Conservation (phyloP, 768 basidiomycete species). For the Podaxis sp. region DNA sequence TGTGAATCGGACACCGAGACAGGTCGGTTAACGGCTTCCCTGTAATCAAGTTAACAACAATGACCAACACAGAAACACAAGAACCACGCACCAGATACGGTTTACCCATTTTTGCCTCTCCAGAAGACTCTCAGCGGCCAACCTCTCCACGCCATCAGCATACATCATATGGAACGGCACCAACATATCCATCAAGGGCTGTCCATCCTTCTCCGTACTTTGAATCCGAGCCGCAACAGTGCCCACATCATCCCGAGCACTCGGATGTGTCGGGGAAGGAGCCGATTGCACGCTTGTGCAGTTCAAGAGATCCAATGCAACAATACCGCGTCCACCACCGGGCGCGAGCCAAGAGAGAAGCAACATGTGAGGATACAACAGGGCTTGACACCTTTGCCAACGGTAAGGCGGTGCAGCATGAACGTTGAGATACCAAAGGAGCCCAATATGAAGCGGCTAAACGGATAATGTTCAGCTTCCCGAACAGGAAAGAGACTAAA, state of each 20-base stretch:
- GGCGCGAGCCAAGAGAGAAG: slow-evolving; percentile 86
- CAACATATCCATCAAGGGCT: slow-evolving; percentile 65
- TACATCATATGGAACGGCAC: slow-evolving; percentile 93
- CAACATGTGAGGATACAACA: slow-evolving; percentile 81
- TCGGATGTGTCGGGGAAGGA: slow-evolving; percentile 78
- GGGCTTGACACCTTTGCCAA: slow-evolving; percentile 82
- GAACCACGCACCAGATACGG: slow-evolving; percentile 70
- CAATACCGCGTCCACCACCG: slow-evolving; percentile 80
- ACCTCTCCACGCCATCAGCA: slow-evolving; percentile 82
- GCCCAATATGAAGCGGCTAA: slow-evolving; percentile 86
- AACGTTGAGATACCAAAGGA: slow-evolving; percentile 91
- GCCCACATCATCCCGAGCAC: slow-evolving; percentile 83
- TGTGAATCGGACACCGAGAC: slow-evolving; percentile 41
- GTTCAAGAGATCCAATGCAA: slow-evolving; percentile 83
- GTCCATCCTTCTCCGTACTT: slow-evolving; percentile 43
- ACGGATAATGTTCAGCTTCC: slow-evolving; percentile 22
- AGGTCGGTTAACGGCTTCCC: slow-evolving; percentile 77
- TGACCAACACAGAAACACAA: slow-evolving; percentile 6
- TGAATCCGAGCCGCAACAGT: slow-evolving; percentile 76
- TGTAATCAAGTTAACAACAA: slow-evolving; percentile 27
- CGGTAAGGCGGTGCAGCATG: slow-evolving; percentile 76
- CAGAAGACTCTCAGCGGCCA: slow-evolving; percentile 85
- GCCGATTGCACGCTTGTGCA: slow-evolving; percentile 85
- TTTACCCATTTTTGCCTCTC: slow-evolving; percentile 92
- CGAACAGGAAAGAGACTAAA: slow-evolving; percentile 15